Evolutionary conservation across 768 basidiomycete genomes (phyloP).

Genomic region (Hypholoma sublateritium): DNA sequence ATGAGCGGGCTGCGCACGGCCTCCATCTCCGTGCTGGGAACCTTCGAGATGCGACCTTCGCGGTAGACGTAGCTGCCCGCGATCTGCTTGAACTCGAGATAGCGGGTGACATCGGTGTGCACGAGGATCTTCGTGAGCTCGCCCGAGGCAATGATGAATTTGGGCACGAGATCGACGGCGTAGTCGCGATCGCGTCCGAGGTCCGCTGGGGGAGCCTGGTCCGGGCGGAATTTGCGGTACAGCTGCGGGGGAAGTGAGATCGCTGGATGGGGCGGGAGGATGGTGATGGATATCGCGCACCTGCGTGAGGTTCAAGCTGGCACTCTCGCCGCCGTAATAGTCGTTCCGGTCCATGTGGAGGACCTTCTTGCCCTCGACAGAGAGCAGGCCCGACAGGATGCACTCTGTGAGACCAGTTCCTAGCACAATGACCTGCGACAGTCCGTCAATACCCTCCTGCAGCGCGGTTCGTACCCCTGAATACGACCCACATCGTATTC

Average conservation of each 20-base stretch:
- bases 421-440: constrained; percentile 76
- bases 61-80: constrained; percentile 97
- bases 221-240: constrained; percentile 90
- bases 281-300: constrained; percentile 35
- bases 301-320: constrained; percentile 96
- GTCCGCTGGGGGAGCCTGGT: constrained; percentile 73
- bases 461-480: constrained; percentile 14
- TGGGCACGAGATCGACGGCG: constrained; percentile 96
- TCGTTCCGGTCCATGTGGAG: constrained; percentile 99
- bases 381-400: constrained; percentile 95
- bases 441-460: not conserved
- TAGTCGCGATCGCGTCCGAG: constrained; percentile 98
- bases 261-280: not conserved
- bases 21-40: constrained; percentile 96
- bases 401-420: constrained; percentile 99
- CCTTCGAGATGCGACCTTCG: constrained; percentile 95
- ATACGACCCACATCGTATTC: constrained; percentile 81
- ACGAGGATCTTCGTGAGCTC: constrained; percentile 98
- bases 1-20: constrained; percentile 93
- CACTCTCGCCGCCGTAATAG: constrained; percentile 98
- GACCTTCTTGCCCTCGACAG: constrained; percentile 99
- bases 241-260: constrained; percentile 50
- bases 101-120: constrained; percentile 97
- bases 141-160: constrained; percentile 98
- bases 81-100: constrained; percentile 99